These are phyloP conservation scores for Carex littledalei DNA, from an alignment of 176 grass and related monocot genomes.

Conservation along the genomic window DNA sequence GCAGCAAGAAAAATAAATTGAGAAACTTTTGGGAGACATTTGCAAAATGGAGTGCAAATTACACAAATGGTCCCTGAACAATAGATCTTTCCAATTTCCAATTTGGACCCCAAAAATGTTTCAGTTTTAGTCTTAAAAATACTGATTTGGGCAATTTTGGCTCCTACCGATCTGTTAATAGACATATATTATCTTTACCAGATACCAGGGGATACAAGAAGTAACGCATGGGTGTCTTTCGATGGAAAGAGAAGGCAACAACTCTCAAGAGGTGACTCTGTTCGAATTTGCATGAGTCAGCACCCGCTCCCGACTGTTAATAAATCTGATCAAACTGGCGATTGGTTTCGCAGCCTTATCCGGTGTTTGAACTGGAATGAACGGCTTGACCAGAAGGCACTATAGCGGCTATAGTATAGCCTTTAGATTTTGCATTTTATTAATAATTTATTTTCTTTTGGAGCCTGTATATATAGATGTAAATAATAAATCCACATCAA, in stretches of 20 bases:
- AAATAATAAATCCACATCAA: not conserved
- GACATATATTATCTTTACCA: conserved; percentile 11
- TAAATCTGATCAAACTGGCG: conserved; percentile 89
- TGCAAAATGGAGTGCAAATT: not conserved
- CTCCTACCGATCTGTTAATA: not conserved
- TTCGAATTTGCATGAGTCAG: conserved; percentile 85
- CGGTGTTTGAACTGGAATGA: conserved; percentile 98
- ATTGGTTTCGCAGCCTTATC: conserved; percentile 93
- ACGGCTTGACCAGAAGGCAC: conserved; percentile 80
- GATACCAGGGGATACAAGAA: conserved; percentile 87
- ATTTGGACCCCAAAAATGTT: not conserved
- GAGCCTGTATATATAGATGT: conserved; percentile 26
- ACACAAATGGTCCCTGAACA: not conserved
- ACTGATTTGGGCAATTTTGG: not conserved
- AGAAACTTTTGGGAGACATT: not conserved
- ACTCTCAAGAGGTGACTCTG: conserved; percentile 75
- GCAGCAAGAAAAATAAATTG: not conserved
- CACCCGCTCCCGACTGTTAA: conserved; percentile 93
- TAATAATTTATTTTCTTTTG: not conserved
- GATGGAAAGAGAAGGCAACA: conserved; percentile 93
- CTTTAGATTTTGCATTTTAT: not conserved
- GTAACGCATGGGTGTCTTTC: conserved; percentile 88
- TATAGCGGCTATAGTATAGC: conserved; percentile 23
- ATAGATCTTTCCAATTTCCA: not conserved
- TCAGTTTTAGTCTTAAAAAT: not conserved